Base-by-base conservation (phyloP, 2,329 filamentous ascomycete genomes). In the Epicoccum sorghinum region DNA sequence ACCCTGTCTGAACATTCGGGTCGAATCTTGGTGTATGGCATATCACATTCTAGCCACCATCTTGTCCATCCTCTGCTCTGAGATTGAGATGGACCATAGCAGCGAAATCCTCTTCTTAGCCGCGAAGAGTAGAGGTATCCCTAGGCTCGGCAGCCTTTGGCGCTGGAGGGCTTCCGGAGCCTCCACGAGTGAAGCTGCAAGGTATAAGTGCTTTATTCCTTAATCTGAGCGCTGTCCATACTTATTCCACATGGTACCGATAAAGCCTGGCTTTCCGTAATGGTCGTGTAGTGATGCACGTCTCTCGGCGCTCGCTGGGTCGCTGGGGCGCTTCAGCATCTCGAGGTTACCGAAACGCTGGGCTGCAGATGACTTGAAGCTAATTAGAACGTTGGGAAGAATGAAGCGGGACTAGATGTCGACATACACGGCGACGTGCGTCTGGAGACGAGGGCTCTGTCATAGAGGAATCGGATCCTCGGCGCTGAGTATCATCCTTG, bases 201-300 rank as follows among this genome's bases (percentile, higher is more conserved):
- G 10, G 1, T 10, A 33, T 72, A n/a, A 68, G 58, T 14, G 13
- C 18, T 7, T 12, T 1, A 10, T 2, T 18, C 23, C 10, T 29
- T 2, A 13, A 7, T 25, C 3, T n/a, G 2, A 14, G 10, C 18
- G 13, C 3, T 24, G 9, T 9, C 18, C 63, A 42, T 58, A 71
- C 72, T 67, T 73, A 47, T 74, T 73, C 72, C 72, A 75, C 64
- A 68, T 60, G 0, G 56, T 60, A 12, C 71, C 72, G 7, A 75
- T 27, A 5, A 74, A 49, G 4, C 71, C 70, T 7, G 67, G 57
- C 55, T 71, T 72, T 29, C 64, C 67, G 25, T 73, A 73, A 3
- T 67, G 62, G 37, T 75, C 72, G 18, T 71, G 66, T 2, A 72
- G 46, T 29, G 71, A 73, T 3, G 66, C 47, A 46, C 72, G 62